Percentiles rank a stretch among this genome's conserved stretches.
phyloP scores from a whole-genome alignment of 345 rosid species.

The Turnera subulata region DNA sequence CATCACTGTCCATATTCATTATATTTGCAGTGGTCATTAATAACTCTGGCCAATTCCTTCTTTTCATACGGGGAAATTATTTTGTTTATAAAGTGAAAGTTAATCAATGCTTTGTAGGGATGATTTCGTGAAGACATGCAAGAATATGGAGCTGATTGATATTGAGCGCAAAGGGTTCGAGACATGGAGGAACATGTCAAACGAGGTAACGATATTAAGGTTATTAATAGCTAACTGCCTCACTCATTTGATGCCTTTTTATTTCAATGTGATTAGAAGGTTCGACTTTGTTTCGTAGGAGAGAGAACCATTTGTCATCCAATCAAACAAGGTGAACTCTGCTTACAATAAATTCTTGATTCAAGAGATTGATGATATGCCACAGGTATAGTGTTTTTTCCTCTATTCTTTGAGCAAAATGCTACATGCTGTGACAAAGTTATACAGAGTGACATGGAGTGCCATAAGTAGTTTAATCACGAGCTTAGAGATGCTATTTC shows the following conservation, averaged over 20 bases:
- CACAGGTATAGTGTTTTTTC: constrained; percentile 21
- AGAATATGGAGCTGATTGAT: constrained; percentile 26
- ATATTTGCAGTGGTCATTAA: too few species aligned
- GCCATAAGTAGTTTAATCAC: too few species aligned
- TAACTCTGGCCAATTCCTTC: too few species aligned
- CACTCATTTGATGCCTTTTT: too few species aligned
- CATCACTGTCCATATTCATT: too few species aligned
- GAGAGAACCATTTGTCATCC: constrained; percentile 40
- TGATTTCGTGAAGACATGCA: constrained; percentile 24
- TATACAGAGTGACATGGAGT: not conserved
- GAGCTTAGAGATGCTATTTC: too few species aligned
- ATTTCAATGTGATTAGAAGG: not conserved
- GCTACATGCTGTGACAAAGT: not conserved
- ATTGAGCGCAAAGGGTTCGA: constrained; percentile 50
- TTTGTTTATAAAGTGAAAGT: too few species aligned
- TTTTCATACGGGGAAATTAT: too few species aligned
- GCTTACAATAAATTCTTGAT: constrained; percentile 23
- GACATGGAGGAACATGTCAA: constrained; percentile 63
- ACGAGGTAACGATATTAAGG: constrained; percentile 57
- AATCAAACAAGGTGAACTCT: constrained; percentile 36
- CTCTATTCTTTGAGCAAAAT: not conserved
- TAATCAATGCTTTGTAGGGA: constrained; percentile 54
- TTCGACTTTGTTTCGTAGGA: constrained; percentile 33
- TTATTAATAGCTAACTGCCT: too few species aligned
- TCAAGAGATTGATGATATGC: constrained; percentile 20